A percentile compares a stretch with the other conserved stretches of the same genome.
Evolutionary conservation across 805 yeast genomes (phyloP).

Genomic region (Pichia kluyveri): DNA sequence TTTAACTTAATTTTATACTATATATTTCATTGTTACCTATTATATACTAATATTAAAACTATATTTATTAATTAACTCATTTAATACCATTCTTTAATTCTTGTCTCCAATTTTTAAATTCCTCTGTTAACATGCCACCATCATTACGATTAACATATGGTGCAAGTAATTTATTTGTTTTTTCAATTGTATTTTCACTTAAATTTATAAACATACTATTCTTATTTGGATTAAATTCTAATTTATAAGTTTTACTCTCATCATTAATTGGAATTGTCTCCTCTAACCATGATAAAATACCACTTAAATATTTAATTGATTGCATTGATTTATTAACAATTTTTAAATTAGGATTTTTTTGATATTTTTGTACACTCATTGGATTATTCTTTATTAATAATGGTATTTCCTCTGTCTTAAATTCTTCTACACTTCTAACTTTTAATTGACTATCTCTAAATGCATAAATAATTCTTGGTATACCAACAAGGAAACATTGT

Average conservation of each 20-base stretch:
- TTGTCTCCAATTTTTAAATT: slow-evolving; percentile 49
- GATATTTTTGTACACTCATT: slow-evolving; percentile 18
- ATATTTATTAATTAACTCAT: neutral
- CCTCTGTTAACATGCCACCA: slow-evolving; percentile 35
- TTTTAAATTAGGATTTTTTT: slow-evolving; percentile 30
- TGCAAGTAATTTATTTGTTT: slow-evolving; percentile 22
- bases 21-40: too few species aligned
- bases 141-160: slow-evolving; percentile 26
- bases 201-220: slow-evolving; percentile 43
- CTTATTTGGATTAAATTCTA: slow-evolving; percentile 44
- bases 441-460: slow-evolving; percentile 67
- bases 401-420: slow-evolving; percentile 72
- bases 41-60: neutral
- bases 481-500: slow-evolving; percentile 83
- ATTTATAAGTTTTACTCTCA: slow-evolving; percentile 41
- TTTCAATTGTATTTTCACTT: slow-evolving; percentile 32
- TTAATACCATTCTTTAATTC: slow-evolving; percentile 6
- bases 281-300: slow-evolving; percentile 70
- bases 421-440: slow-evolving; percentile 67
- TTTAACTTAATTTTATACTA: too few species aligned
- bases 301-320: slow-evolving; percentile 80
- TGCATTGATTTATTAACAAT: slow-evolving; percentile 58
- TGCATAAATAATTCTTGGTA: slow-evolving; percentile 75
- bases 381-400: slow-evolving; percentile 47
- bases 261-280: slow-evolving; percentile 42